phyloP scores from a whole-genome alignment of 139 green algal species.

The Limnomonas spitsbergensis region DNA sequence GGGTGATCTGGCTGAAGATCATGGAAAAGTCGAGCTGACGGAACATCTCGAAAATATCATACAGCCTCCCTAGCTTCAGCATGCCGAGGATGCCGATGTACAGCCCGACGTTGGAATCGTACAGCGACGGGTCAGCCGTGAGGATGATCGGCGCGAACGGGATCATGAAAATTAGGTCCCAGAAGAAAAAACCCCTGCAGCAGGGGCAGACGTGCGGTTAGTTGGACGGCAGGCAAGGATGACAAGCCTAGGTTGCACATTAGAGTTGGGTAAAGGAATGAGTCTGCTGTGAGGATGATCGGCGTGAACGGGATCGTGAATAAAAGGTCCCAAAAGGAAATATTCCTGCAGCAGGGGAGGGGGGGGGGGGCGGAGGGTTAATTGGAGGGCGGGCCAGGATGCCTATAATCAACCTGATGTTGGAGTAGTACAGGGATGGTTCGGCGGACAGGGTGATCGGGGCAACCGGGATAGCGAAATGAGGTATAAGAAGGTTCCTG shows the following conservation, averaged over 20 bases:
- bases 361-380: too few species aligned
- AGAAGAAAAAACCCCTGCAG: background rate
- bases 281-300: background rate
- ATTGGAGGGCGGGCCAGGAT: too few species aligned
- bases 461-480: too few species aligned
- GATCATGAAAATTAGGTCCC: background rate
- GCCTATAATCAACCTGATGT: too few species aligned
- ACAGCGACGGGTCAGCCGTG: background rate
- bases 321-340: background rate
- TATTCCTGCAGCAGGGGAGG: background rate
- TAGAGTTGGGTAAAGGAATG: background rate
- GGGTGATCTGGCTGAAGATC: constrained; percentile 14
- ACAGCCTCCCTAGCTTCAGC: constrained; percentile 3
- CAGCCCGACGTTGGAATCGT: background rate
- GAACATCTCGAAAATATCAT: constrained; percentile 12
- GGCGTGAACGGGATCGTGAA: background rate
- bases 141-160: background rate
- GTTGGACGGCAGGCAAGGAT: too few species aligned
- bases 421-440: too few species aligned
- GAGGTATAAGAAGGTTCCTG: too few species aligned
- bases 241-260: too few species aligned
- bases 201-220: too few species aligned
- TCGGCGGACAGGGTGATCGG: too few species aligned
- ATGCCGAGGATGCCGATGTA: background rate
- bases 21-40: constrained; percentile 1